Conservation (phyloP, 495 filamentous ascomycete species). For the Diplogelasinospora grovesii region DNA sequence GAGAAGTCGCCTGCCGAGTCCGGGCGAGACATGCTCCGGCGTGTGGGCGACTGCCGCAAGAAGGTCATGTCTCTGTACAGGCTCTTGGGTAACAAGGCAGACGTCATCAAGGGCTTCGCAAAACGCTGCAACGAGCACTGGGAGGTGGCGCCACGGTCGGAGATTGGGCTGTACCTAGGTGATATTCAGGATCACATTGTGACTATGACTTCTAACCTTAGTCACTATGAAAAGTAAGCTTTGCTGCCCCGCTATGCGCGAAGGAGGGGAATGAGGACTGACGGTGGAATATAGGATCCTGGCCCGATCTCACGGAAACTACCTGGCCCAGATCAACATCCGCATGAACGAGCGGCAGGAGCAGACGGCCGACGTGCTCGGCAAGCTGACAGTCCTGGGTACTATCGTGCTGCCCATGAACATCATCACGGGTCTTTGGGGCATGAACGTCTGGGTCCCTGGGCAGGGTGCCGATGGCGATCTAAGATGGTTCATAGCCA, state of each 20-base stretch:
- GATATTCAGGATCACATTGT: constrained; percentile 99
- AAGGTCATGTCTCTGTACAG: constrained; percentile 92
- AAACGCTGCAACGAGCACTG: constrained; percentile 98
- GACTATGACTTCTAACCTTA: constrained; percentile 93
- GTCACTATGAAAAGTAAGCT: constrained; percentile 89
- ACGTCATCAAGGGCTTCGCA: constrained; percentile 98
- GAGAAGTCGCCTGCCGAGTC: constrained; percentile 40
- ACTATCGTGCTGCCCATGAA: constrained; percentile 98
- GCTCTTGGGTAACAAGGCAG: constrained; percentile 91
- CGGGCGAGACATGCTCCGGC: constrained; percentile 77
- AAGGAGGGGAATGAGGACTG: constrained; percentile 3
- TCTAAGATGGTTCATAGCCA: constrained; percentile 54
- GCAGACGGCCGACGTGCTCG: constrained; percentile 87
- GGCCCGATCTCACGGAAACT: constrained; percentile 88
- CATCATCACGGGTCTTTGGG: constrained; percentile 96
- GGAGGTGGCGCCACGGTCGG: constrained; percentile 89
- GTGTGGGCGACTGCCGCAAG: constrained; percentile 89
- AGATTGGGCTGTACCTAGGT: constrained; percentile 92
- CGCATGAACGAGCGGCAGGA: constrained; percentile 96
- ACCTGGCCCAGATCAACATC: constrained; percentile 88
- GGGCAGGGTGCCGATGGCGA: constrained; percentile 62
- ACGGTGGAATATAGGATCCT: constrained; percentile 56
- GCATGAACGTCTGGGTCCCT: constrained; percentile 96
- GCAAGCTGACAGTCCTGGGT: constrained; percentile 90
- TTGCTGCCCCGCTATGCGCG: neutral